Conservation (phyloP, 129 eudicot genomes). For the Lonicera japonica region DNA sequence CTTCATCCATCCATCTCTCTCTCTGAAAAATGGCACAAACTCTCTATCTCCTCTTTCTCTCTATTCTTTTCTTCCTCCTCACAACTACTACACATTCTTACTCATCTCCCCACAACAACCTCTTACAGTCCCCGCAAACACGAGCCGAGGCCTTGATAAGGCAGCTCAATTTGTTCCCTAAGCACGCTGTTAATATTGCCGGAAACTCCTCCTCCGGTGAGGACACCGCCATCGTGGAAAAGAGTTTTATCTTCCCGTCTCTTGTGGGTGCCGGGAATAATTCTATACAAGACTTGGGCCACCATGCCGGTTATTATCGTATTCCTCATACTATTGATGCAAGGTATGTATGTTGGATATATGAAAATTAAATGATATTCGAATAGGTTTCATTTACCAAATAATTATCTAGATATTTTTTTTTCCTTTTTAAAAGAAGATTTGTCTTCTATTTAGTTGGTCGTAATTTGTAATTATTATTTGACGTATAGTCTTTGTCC, state of each 20-base stretch:
- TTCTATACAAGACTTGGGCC: conserved; percentile 63
- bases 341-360: conserved; percentile 39
- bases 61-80: neutral
- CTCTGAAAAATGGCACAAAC: neutral
- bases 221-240: conserved; percentile 46
- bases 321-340: conserved; percentile 55
- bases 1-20: neutral
- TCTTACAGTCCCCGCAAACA: conserved; percentile 5
- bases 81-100: neutral
- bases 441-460: too few species aligned
- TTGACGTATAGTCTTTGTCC: too few species aligned
- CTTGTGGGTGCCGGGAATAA: conserved; percentile 32
- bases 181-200: conserved; percentile 32
- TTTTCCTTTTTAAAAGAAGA: too few species aligned
- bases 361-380: too few species aligned
- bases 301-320: conserved; percentile 80
- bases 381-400: too few species aligned
- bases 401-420: too few species aligned
- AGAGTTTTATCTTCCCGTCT: conserved; percentile 31
- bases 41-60: neutral
- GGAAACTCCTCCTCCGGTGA: neutral
- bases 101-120: neutral
- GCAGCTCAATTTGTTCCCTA: conserved; percentile 44
- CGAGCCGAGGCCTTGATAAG: conserved; percentile 39
- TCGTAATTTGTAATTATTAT: too few species aligned